Conservation (phyloP, 1,284 basidiomycete genomes). For the Hymenochaete sp. region DNA sequence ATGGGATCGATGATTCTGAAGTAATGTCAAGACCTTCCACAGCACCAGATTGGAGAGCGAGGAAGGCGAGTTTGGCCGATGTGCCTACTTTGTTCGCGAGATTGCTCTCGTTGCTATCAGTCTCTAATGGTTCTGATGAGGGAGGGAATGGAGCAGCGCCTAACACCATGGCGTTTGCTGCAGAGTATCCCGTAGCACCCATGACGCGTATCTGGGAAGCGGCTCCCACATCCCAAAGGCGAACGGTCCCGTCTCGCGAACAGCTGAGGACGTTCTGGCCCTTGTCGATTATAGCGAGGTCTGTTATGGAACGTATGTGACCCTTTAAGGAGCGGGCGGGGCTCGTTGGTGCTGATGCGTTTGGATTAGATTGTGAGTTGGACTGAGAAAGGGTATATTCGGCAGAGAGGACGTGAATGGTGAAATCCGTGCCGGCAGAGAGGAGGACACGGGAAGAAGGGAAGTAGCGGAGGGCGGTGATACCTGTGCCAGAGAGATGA, state of each 20-base stretch:
- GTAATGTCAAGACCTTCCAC: conserved; percentile 53
- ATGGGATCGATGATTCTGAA: conserved; percentile 36
- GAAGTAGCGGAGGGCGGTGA: conserved; percentile 51
- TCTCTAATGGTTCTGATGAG: no score
- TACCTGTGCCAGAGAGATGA: conserved; percentile 40
- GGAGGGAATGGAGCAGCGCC: conserved; percentile 32
- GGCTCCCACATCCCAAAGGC: conserved; percentile 67
- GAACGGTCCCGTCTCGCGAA: conserved; percentile 59
- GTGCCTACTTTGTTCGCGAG: conserved; percentile 39
- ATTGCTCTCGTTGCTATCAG: neutral
- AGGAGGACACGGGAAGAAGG: conserved; percentile 57
- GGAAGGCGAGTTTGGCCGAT: conserved; percentile 40
- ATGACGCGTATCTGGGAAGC: conserved; percentile 38
- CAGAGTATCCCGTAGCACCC: conserved; percentile 28
- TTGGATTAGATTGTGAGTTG: no score
- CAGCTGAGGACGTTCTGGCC: conserved; percentile 57
- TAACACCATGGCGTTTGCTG: conserved; percentile 39
- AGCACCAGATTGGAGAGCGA: conserved; percentile 48
- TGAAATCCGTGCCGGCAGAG: conserved; percentile 54
- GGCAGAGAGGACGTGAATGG: conserved; percentile 51
- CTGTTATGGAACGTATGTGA: conserved; percentile 57
- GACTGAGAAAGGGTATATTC: conserved; percentile 27
- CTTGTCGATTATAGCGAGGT: conserved; percentile 51
- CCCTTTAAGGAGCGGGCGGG: conserved; percentile 57
- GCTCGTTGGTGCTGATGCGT: conserved; percentile 23